Evolutionary conservation across 1,284 basidiomycete species (phyloP), one percentile per base, ranked within the genome.

Genomic region (Sanghuangporus weigelae): DNA sequence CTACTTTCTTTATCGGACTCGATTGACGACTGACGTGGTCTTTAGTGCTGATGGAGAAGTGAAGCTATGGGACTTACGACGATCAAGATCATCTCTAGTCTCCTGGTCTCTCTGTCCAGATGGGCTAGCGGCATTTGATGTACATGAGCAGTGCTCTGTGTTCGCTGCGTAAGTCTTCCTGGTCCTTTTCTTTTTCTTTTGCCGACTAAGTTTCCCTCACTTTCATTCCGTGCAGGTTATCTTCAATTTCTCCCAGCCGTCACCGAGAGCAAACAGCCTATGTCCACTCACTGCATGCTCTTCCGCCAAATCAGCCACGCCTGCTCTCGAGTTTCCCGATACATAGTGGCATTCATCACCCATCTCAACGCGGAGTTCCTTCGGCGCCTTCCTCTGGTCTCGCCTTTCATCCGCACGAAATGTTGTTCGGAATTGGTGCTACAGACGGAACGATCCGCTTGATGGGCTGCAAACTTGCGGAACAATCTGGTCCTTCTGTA

Each of bases 1-100:
- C 67, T 14, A 51, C 11, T 42, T n/a, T 65, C 42, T 26, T 57
- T 35, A 56, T 50, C 11, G 42, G 56, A 26, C 23, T 55, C 21
- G 50, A 46, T 59, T 35, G 62, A 23, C 11, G 35, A 50, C 50
- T 64, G 26, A 58, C 26, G 63, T 40, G 21, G 7, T 44, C 54
- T 64, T 23, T 21, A 98, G 96, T 71, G 77, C 94, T 73, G 91
- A 94, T 71, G 97, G 97, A 1, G 89, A 95, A 69, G 89, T 98
- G 49, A 89, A 92, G 68, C 76, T 98, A 39, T 99, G 96, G 92
- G 97, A 99, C 74, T 80, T 94, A 46, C 87, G 97, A 62, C 82
- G 84, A 5, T 77, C 85, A 3, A 84, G 89, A 56, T 74, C 75
- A 42, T 83, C 92, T 8, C 71, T 86, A 8, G 80, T 87, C 62